A percentile compares a stretch with the other conserved stretches of the same genome.
Evolutionary conservation across 306 rosid genomes (phyloP).

Genomic region (Castanopsis chinensis): DNA sequence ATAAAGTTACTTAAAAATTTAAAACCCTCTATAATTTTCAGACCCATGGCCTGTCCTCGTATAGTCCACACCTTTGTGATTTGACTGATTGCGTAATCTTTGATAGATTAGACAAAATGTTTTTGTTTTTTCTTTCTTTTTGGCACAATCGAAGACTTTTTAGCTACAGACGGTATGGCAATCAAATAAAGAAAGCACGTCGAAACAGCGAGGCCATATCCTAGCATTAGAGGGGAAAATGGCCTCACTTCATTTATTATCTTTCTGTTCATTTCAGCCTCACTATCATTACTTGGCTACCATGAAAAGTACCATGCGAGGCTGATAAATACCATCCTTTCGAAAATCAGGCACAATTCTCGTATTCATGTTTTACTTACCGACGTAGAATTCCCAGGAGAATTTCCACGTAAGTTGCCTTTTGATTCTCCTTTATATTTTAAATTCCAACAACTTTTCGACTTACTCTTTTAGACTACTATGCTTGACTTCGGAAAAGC

Average conservation of each 20-base stretch:
- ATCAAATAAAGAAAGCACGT: background rate
- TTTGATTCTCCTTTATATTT: background rate
- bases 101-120: background rate
- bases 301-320: background rate
- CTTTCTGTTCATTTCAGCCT: background rate
- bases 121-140: background rate
- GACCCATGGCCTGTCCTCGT: too few species aligned
- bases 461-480: background rate
- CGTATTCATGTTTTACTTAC: background rate
- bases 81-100: background rate
- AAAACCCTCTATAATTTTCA: too few species aligned
- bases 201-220: background rate
- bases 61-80: too few species aligned
- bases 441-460: background rate
- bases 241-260: background rate
- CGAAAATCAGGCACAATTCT: background rate
- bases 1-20: too few species aligned
- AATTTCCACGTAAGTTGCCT: background rate
- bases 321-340: background rate
- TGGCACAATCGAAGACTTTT: too few species aligned
- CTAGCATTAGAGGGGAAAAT: background rate
- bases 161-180: too few species aligned
- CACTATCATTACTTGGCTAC: background rate
- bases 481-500: background rate
- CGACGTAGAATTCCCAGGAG: background rate